phyloP scores from a whole-genome alignment of 73 alveolate genomes.

The Paramecium sexaurelia region DNA sequence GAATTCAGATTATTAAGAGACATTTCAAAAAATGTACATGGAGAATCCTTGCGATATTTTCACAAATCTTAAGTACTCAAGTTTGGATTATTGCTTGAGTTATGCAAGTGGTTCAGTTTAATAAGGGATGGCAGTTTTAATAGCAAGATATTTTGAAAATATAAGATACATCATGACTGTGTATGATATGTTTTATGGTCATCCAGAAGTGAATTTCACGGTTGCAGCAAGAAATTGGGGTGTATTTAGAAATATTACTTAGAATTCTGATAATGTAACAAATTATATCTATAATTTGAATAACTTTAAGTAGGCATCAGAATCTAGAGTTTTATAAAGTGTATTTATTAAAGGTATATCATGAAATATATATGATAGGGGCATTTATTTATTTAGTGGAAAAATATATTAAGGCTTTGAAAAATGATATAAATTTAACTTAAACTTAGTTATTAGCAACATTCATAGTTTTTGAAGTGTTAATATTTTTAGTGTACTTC shows the following conservation, averaged over 20 bases:
- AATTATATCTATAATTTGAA: not conserved
- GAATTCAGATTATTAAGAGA: not conserved
- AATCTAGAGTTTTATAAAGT: not conserved
- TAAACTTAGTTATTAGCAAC: constrained; percentile 5
- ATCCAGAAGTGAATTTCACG: not conserved
- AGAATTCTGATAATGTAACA: not conserved
- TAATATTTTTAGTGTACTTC: constrained; percentile 34
- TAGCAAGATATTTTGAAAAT: constrained; percentile 33
- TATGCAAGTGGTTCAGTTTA: not conserved
- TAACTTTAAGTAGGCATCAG: too few species aligned
- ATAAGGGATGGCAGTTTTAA: constrained; percentile 17
- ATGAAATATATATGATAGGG: not conserved
- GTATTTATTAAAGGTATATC: not conserved
- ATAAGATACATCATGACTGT: not conserved
- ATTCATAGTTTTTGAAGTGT: constrained; percentile 54
- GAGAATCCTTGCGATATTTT: not conserved
- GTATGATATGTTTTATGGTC: not conserved
- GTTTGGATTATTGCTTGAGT: not conserved
- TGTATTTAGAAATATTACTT: not conserved
- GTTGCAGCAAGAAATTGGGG: not conserved
- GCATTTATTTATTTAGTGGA: not conserved
- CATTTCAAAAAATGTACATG: not conserved
- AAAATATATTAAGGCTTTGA: not conserved
- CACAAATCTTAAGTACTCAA: not conserved
- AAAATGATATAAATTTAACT: not conserved